phyloP scores from a whole-genome alignment of 2,329 filamentous ascomycete genomes.

The Myotisia sp. region DNA sequence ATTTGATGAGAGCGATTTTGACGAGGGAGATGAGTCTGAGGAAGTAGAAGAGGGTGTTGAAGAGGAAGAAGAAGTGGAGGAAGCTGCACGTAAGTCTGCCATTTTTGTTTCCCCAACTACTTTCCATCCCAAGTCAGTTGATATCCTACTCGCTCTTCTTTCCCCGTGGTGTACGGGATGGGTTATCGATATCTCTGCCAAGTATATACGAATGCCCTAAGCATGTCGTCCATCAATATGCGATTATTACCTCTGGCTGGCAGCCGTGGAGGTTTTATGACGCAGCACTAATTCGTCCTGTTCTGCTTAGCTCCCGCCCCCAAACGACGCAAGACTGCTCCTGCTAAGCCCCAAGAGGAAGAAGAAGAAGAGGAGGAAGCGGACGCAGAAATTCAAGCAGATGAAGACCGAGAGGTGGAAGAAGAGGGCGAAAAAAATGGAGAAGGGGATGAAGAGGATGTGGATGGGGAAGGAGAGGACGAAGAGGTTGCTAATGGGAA shows the following conservation, averaged over 20 bases:
- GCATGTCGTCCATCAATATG: neutral
- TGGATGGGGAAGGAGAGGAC: slow-evolving; percentile 15
- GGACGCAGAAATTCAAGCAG: slow-evolving; percentile 17
- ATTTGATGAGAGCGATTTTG: slow-evolving; percentile 22
- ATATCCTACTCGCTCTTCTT: neutral
- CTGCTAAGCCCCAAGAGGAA: slow-evolving; percentile 8
- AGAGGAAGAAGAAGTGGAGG: slow-evolving; percentile 16
- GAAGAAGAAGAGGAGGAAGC: slow-evolving; percentile 17
- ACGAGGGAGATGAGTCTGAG: slow-evolving; percentile 16
- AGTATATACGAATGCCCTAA: neutral
- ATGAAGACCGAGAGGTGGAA: slow-evolving; percentile 13
- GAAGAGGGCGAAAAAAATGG: slow-evolving; percentile 18
- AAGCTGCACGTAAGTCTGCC: slow-evolving; percentile 10
- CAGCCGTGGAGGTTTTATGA: neutral
- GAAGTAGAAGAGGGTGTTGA: slow-evolving; percentile 13
- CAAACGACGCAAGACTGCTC: slow-evolving; percentile 18
- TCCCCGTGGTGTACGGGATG: neutral
- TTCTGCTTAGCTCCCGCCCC: slow-evolving; percentile 13
- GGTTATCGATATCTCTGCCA: neutral
- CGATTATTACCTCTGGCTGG: no score
- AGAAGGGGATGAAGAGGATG: slow-evolving; percentile 17
- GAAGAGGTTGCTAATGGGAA: slow-evolving; percentile 13
- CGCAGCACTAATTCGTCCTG: neutral
- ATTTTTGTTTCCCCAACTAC: no score
- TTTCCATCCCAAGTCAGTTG: no score